These are phyloP conservation scores for Cyanophora paradoxa DNA, from an alignment of 78 protist species.

Conservation along the genomic window DNA sequence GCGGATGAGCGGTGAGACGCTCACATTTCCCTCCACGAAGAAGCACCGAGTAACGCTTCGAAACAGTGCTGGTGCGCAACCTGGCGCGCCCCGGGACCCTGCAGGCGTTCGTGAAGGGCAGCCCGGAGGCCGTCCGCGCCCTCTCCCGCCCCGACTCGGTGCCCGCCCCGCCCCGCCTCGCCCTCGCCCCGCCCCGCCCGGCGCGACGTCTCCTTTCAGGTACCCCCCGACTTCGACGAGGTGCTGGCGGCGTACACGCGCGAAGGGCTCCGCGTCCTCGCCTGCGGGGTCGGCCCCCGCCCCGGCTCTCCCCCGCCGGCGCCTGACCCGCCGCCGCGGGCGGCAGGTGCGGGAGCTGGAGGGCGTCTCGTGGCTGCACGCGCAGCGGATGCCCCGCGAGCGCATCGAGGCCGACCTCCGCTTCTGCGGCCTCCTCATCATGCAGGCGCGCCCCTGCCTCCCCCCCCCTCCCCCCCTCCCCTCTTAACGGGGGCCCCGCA, in stretches of 20 bases:
- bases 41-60: no score
- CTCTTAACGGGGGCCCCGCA: constrained; percentile 9
- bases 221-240: constrained; percentile 50
- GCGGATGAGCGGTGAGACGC: constrained; percentile 58
- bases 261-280: constrained; percentile 76
- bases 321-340: not conserved
- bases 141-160: constrained; percentile 7
- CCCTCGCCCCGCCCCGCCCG: no score
- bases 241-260: constrained; percentile 41
- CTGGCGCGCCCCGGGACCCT: no score
- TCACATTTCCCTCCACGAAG: constrained; percentile 3
- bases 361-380: no score
- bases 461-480: constrained; percentile 21
- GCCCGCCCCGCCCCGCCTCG: no score
- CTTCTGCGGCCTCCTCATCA: no score
- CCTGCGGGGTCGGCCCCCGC: no score
- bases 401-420: no score
- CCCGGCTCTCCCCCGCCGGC: not conserved
- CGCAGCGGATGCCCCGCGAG: no score
- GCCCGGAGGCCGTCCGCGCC: constrained; percentile 23
- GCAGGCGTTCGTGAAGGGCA: constrained; percentile 14
- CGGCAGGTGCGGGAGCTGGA: not conserved
- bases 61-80: no score
- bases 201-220: no score
- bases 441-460: no score